Evolutionary conservation across 169 alveolate species (phyloP), one percentile per base, ranked within the genome.

Genomic region (Condylostoma magnum): DNA sequence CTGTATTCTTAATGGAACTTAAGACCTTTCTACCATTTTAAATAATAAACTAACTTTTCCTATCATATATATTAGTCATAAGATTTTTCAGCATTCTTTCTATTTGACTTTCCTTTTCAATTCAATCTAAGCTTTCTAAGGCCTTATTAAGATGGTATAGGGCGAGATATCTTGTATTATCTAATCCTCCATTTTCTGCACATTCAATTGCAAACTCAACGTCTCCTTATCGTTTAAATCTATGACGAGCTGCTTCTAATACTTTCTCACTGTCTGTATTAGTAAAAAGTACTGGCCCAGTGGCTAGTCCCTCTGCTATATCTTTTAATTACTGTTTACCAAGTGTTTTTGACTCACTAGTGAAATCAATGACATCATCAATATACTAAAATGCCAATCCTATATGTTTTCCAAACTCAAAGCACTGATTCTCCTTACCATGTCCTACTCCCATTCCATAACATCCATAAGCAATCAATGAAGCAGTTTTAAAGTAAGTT

Each of bases 331-430:
- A 70, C 1, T 97, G 97, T 65, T 92, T 92, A 1, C 96, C 96
- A 38, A 81, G 52, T 15, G 65, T 52, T 10, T 55, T 52, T 10
- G 78, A 51, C 3, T 69, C 52, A n/a, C 85, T 51, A 18, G 70
- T 71, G 46, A 87, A 87, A 74, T 92, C 97, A 41, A 92, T 67
- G 65, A 85, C 73, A 76, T 92, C 97, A 71, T 92, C 97, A 55
- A 88, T 81, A 51, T 90, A 68, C 57, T 92, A 96, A 84, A 92
- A 92, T 6, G 96, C 94, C 87, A 92, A 79, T 33, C 97, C 97
- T 37, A 92, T 84, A 67, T 82, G 90, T 34, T 87, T 80, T n/a
- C 97, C 97, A 44, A 92, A 53, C 22, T 85, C 74, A 77, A 80
- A 81, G 65, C 76, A 51, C 8, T 56, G 50, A 20, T 65, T 69